Evolutionary conservation across 331 rosid species (phyloP), one percentile per base, ranked within the genome.

Genomic region (Ulmus americana): DNA sequence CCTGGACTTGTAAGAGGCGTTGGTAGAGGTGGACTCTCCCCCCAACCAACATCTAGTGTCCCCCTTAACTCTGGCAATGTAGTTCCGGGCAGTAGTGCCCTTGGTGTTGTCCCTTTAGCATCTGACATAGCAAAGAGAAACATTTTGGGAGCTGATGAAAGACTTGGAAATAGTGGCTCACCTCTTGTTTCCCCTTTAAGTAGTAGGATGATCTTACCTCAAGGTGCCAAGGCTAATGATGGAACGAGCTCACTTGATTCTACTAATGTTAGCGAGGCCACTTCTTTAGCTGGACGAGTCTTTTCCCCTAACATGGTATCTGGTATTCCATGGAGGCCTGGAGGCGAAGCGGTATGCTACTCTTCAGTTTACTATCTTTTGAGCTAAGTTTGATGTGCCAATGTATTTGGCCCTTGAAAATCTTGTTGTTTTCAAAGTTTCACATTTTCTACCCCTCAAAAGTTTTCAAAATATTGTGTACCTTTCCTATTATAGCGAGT

Each of bases 321-420:
- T 59, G 82, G 95, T 73, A 82, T 87, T 91, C 99, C 87, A 66
- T 94, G 97, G 99, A 85, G 97, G 79, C 90, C 97, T 28, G 99
- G 97, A 74, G 85, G 90, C 75, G 99, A 94, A 68, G 72, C 73
- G 50, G 97, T 94, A 84, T 70, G 49, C 47, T 45, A 64, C 67
- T 47, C 61, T 64, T 1, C 5, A 55, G 8, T 45, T 10, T 6
- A 45, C 47, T 48, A 41, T 43, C 9, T 61, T 15, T 11, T 44
- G 48, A 59, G 11, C n/a, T 6, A 0, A 43, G 16, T 15, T 59
- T 60, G 40, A 60, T 60, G 18, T 42, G 47, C 5, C 40, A 8
- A 43, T 18, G 15, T 10, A 10, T 61, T 43, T 61, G 12, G 44
- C 39, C 18, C 48, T 42, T 61, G 65, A 42, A 61, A 39, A 51